Evolutionary conservation across 2,329 filamentous ascomycete genomes (phyloP).

Genomic region (Tolypocladium inflatum): DNA sequence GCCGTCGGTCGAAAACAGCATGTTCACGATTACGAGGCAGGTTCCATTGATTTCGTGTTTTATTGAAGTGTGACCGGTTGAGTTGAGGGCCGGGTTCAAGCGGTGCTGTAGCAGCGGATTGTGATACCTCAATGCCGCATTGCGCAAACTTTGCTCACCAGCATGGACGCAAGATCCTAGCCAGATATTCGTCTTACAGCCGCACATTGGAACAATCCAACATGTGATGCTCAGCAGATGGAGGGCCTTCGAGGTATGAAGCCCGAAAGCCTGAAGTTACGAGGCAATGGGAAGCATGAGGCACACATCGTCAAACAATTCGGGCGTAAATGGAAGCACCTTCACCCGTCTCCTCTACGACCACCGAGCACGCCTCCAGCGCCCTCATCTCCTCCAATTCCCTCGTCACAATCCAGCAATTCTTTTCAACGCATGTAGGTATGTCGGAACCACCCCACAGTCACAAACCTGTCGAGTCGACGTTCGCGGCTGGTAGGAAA

Average conservation of each 20-base stretch:
- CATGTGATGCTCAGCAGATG: background rate
- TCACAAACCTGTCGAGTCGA: conserved; percentile 30
- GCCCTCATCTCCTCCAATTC: background rate
- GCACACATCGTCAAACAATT: background rate
- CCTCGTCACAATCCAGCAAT: background rate
- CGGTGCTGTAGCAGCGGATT: background rate
- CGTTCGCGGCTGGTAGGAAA: conserved; percentile 35
- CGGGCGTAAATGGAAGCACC: background rate
- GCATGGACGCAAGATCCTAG: background rate
- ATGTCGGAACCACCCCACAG: conserved; percentile 45
- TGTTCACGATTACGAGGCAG: no score
- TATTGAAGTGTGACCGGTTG: background rate
- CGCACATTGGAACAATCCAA: background rate
- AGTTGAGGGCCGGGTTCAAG: background rate
- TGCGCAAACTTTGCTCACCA: background rate
- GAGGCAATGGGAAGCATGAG: no score
- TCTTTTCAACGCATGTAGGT: background rate
- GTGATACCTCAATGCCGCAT: background rate
- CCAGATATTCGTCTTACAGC: background rate
- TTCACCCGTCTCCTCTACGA: background rate
- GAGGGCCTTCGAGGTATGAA: background rate
- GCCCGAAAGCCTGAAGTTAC: background rate
- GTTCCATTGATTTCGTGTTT: background rate
- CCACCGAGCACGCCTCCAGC: background rate
- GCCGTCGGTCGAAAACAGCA: no score